Evolutionary conservation across 331 rosid genomes (phyloP).

Genomic region (Pyrus hybrid): DNA sequence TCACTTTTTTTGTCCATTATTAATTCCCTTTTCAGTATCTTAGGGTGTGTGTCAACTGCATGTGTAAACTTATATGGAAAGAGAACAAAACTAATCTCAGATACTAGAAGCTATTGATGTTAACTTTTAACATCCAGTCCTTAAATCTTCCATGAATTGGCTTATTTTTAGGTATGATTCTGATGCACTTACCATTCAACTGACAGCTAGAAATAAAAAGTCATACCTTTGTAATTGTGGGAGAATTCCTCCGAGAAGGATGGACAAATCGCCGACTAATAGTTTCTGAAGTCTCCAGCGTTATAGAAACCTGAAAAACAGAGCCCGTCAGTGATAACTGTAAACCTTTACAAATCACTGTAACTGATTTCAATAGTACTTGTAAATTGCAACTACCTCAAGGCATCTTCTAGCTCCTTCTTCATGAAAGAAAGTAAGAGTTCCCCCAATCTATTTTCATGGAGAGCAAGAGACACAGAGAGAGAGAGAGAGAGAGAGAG

Average conservation of each 20-base stretch:
- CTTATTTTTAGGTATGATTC: not conserved
- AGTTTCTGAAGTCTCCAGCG: conserved; percentile 89
- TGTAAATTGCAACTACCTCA: conserved; percentile 54
- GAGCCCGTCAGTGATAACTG: conserved; percentile 16
- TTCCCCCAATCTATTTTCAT: conserved; percentile 78
- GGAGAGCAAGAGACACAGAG: too few species aligned
- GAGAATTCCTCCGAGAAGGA: conserved; percentile 88
- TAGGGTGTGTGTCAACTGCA: not conserved
- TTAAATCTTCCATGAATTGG: not conserved
- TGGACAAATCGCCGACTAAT: conserved; percentile 67
- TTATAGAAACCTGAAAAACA: conserved; percentile 62
- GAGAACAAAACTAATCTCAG: not conserved
- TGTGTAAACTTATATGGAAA: not conserved
- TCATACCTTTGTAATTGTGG: conserved; percentile 84
- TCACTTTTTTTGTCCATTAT: not conserved
- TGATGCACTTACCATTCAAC: not conserved
- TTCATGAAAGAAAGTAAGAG: conserved; percentile 85
- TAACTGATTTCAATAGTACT: conserved; percentile 7
- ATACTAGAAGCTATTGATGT: not conserved
- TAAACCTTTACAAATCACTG: not conserved
- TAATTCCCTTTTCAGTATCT: not conserved
- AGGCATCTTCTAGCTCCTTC: conserved; percentile 91
- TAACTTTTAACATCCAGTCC: not conserved
- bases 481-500: not conserved
- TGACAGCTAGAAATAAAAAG: not conserved